phyloP scores from a whole-genome alignment of 495 filamentous ascomycete genomes.

The Daldinia concentrica region DNA sequence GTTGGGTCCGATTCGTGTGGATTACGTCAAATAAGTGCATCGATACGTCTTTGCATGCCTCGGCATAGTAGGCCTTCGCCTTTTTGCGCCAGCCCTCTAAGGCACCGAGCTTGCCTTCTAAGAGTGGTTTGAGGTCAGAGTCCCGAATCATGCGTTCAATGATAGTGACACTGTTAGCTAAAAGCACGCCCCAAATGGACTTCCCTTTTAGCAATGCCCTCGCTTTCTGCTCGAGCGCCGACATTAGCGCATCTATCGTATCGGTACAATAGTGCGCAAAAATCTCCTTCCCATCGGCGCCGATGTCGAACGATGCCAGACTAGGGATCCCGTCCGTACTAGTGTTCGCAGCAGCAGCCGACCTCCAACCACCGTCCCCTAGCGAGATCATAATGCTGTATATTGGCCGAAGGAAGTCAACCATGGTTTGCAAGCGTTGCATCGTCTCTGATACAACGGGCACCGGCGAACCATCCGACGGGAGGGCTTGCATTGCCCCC shows the following conservation, averaged over 20 bases:
- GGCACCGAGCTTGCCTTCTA: conserved; percentile 69
- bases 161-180: conserved; percentile 87
- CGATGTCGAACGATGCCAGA: conserved; percentile 81
- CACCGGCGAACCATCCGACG: conserved; percentile 79
- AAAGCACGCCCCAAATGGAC: conserved; percentile 82
- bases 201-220: conserved; percentile 79
- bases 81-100: conserved; percentile 90
- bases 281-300: conserved; percentile 88
- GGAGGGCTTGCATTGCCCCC: conserved; percentile 68
- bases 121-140: conserved; percentile 78
- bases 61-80: conserved; percentile 80
- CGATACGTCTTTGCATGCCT: conserved; percentile 88
- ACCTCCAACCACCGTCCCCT: conserved; percentile 90
- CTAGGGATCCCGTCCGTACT: conserved; percentile 73
- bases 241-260: conserved; percentile 82
- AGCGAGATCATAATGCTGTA: conserved; percentile 90
- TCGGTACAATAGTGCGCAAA: conserved; percentile 87
- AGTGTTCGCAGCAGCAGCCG: conserved; percentile 54
- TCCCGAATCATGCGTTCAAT: conserved; percentile 85
- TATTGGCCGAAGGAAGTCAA: conserved; percentile 85
- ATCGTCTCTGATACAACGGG: conserved; percentile 85
- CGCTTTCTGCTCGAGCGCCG: conserved; percentile 78
- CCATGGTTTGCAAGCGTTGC: conserved; percentile 85
- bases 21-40: conserved; percentile 88
- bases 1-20: conserved; percentile 77